Percentiles rank a stretch among this genome's conserved stretches.
These are phyloP conservation scores for Gossypium herbaceum DNA, from an alignment of 345 rosid species.

Conservation along the genomic window DNA sequence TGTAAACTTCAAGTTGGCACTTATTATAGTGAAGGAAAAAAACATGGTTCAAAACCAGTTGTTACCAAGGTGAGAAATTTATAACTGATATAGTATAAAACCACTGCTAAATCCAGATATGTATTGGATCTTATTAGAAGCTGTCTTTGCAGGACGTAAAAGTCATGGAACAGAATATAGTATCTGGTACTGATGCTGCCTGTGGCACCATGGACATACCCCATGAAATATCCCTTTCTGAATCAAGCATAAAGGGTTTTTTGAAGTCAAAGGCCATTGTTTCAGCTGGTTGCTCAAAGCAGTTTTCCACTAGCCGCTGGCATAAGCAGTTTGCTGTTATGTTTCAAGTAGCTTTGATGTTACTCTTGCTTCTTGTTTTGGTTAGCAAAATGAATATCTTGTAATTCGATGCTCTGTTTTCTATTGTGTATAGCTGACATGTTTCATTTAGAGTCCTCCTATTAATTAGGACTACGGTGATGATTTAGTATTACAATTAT, in stretches of 20 bases:
- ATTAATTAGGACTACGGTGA: not conserved
- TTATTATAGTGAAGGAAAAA: not conserved
- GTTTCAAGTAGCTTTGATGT: slow-evolving; percentile 35
- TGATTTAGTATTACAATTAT: not conserved
- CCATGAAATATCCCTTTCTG: slow-evolving; percentile 2
- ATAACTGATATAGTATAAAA: slow-evolving; percentile 13
- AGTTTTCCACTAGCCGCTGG: slow-evolving; percentile 13
- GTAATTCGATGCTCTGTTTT: not conserved
- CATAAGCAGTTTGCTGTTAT: slow-evolving; percentile 23
- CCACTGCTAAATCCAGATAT: not conserved
- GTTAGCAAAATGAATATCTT: slow-evolving; percentile 22
- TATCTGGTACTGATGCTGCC: slow-evolving; percentile 9
- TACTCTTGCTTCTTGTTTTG: slow-evolving; percentile 39
- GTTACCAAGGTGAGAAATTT: slow-evolving; percentile 45
- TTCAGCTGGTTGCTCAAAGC: slow-evolving; percentile 17
- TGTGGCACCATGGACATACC: slow-evolving; percentile 1
- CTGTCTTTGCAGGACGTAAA: slow-evolving; percentile 33
- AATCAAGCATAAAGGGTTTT: not conserved
- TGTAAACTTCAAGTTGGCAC: slow-evolving; percentile 23
- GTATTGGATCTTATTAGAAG: slow-evolving; percentile 19
- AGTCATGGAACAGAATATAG: slow-evolving; percentile 13
- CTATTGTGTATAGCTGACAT: not conserved
- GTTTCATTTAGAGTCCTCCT: not conserved
- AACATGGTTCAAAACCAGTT: slow-evolving; percentile 25
- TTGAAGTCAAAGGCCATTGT: not conserved